Evolutionary conservation across 371 early-diverging fungal species (phyloP).

Genomic region (Saksenaea vasiformis): DNA sequence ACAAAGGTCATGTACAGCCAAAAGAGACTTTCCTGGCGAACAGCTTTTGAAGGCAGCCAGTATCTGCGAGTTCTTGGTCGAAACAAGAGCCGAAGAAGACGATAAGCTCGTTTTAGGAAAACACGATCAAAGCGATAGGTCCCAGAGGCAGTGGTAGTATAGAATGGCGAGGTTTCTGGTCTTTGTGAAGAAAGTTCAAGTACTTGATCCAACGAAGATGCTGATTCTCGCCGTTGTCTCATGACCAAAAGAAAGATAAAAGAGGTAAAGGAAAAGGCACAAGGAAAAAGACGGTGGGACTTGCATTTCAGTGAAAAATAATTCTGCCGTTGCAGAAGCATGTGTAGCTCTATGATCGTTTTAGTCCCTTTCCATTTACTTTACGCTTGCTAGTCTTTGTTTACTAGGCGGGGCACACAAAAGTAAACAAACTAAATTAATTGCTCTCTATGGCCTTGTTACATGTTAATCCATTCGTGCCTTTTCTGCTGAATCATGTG

Average conservation of each 20-base stretch:
- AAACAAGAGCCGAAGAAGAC: constrained; percentile 47
- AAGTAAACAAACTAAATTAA: too few relatives aligned
- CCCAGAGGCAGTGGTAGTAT: neutral
- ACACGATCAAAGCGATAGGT: constrained; percentile 52
- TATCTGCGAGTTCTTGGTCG: constrained; percentile 11
- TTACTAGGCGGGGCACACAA: too few relatives aligned
- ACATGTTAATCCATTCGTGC: too few relatives aligned
- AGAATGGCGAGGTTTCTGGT: neutral
- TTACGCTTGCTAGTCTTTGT: too few relatives aligned
- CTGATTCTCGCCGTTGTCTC: neutral
- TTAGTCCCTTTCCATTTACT: too few relatives aligned
- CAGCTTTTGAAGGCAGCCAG: constrained; percentile 28
- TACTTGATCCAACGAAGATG: constrained; percentile 4
- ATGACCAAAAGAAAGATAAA: too few relatives aligned
- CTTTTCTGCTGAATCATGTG: too few relatives aligned
- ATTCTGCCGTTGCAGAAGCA: too few relatives aligned
- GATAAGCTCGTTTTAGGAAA: constrained; percentile 48
- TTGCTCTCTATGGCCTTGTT: constrained; percentile 6
- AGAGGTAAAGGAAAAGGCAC: too few relatives aligned
- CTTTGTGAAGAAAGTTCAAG: constrained; percentile 12
- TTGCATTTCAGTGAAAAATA: too few relatives aligned
- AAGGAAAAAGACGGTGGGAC: too few relatives aligned
- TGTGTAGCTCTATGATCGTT: too few relatives aligned
- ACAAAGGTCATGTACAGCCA: constrained; percentile 55
- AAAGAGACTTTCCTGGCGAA: constrained; percentile 33